Evolutionary conservation across 2,329 filamentous ascomycete species (phyloP).

Genomic region (Biscogniauxia marginata): DNA sequence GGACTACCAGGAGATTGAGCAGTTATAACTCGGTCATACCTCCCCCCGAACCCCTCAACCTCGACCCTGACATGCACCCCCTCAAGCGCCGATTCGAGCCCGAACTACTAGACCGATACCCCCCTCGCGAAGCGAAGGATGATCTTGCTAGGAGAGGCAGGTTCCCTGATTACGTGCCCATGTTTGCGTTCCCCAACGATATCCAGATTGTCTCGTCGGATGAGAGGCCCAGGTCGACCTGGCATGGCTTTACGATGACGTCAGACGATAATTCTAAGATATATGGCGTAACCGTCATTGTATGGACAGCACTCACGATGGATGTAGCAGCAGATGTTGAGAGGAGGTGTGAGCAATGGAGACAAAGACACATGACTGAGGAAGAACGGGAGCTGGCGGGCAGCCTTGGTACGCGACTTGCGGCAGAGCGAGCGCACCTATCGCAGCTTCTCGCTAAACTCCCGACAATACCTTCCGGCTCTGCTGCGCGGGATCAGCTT

Average conservation of each 20-base stretch:
- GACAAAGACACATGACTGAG: constrained; percentile 81
- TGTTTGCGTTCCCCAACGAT: constrained; percentile 99
- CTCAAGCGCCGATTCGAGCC: constrained; percentile 92
- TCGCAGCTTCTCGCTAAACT: constrained; percentile 84
- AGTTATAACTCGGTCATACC: constrained; percentile 99
- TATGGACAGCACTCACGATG: constrained; percentile 86
- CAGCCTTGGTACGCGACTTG: constrained; percentile 84
- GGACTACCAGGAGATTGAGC: constrained; percentile 85
- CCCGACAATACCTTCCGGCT: constrained; percentile 77
- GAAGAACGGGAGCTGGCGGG: constrained; percentile 90
- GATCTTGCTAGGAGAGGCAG: constrained; percentile 76
- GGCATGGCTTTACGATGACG: constrained; percentile 99
- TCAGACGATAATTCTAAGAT: constrained; percentile 87
- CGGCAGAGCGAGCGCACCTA: constrained; percentile 82
- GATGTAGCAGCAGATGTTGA: constrained; percentile 83
- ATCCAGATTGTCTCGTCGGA: constrained; percentile 96
- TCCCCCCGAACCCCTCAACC: constrained; percentile 83
- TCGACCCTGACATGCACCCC: constrained; percentile 91
- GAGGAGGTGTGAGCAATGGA: constrained; percentile 79
- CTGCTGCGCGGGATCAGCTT: constrained; percentile 74
- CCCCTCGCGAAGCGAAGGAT: constrained; percentile 76
- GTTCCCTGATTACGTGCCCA: constrained; percentile 96
- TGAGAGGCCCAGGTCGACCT: constrained; percentile 89
- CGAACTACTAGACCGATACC: constrained; percentile 92
- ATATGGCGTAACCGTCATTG: constrained; percentile 85